phyloP scores from a whole-genome alignment of 495 filamentous ascomycete species.

The Podospora pseudocomata region DNA sequence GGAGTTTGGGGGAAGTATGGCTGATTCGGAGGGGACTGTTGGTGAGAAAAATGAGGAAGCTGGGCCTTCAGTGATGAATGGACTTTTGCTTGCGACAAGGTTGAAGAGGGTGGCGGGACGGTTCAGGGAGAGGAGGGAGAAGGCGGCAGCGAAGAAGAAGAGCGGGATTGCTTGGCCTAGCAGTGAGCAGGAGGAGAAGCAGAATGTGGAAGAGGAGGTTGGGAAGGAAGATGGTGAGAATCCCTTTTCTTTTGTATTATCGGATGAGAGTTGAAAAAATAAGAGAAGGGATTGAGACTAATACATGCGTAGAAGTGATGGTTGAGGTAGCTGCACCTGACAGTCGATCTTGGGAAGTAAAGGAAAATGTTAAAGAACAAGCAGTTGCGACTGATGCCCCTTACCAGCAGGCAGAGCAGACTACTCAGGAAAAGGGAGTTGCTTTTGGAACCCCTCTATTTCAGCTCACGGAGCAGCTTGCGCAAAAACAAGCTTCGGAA shows the following conservation, averaged over 20 bases:
- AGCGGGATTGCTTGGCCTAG: slow-evolving; percentile 1
- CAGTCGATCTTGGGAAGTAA: background rate
- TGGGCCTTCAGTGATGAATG: background rate
- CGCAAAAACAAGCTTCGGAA: too few species aligned
- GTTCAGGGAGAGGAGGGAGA: background rate
- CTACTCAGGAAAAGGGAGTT: background rate
- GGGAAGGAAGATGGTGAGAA: background rate
- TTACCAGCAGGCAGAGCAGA: background rate
- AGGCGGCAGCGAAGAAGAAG: background rate
- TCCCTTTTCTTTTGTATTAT: background rate
- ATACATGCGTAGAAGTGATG: background rate
- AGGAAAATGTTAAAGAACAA: background rate
- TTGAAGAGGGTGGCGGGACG: slow-evolving; percentile 2
- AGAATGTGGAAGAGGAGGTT: slow-evolving; percentile 28
- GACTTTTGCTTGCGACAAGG: background rate
- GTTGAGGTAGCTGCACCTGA: background rate
- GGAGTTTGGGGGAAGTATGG: background rate
- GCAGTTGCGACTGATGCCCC: background rate
- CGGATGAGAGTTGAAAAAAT: background rate
- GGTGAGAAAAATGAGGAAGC: background rate
- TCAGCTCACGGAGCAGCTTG: too few species aligned
- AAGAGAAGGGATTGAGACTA: slow-evolving; percentile 12
- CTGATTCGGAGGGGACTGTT: slow-evolving; percentile 1
- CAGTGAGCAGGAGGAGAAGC: slow-evolving; percentile 14
- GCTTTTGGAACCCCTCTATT: too few species aligned